Evolutionary conservation across 139 green algal genomes (phyloP).

Genomic region (Chlorella vulgaris): DNA sequence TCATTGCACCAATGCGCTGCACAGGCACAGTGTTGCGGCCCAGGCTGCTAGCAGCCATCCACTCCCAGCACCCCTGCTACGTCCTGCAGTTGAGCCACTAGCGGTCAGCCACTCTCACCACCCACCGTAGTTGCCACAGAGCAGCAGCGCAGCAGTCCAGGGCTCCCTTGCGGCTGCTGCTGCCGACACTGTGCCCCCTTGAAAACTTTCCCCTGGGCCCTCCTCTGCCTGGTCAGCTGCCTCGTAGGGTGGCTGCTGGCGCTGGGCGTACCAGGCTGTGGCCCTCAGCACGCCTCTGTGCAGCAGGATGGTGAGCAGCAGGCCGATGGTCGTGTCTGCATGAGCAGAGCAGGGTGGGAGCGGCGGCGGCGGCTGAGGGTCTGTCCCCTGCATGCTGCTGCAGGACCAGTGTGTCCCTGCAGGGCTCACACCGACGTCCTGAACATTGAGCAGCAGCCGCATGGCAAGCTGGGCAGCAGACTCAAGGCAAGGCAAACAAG

Average conservation of each 20-base stretch:
- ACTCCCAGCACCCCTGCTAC: too few species aligned
- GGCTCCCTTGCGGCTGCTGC: not conserved
- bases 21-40: too few species aligned
- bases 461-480: not conserved
- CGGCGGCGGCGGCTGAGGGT: too few species aligned
- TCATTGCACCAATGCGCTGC: too few species aligned
- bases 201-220: not conserved
- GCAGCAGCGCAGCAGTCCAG: conserved; percentile 34
- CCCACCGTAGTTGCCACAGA: conserved; percentile 63
- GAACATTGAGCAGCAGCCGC: not conserved
- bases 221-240: not conserved
- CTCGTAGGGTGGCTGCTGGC: not conserved
- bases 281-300: conserved; percentile 47
- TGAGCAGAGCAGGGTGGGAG: too few species aligned
- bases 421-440: too few species aligned
- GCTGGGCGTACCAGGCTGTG: not conserved
- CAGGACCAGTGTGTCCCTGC: too few species aligned
- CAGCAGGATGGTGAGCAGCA: conserved; percentile 52
- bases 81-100: not conserved
- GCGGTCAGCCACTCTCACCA: not conserved
- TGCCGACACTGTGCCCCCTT: not conserved
- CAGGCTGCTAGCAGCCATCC: too few species aligned
- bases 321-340: conserved; percentile 45
- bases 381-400: too few species aligned
- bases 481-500: too few species aligned